A percentile compares a stretch with the other conserved stretches of the same genome.
phyloP scores from a whole-genome alignment of 805 yeast species.

The Saccharomyces paradoxus region DNA sequence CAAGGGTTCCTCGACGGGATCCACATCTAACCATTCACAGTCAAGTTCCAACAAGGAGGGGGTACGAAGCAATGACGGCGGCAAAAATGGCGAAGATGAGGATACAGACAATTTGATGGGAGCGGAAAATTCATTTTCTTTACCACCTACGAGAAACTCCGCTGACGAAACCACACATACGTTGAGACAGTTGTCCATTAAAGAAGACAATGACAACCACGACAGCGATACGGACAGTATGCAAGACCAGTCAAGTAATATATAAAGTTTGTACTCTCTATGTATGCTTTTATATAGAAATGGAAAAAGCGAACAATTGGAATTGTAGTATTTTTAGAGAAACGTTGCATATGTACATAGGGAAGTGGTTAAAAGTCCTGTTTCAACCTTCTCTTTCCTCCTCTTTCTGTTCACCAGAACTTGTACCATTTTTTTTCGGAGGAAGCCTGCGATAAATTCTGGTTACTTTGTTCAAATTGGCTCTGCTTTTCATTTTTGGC shows the following conservation, averaged over 20 bases:
- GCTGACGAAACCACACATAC: neutral
- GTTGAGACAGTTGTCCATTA: neutral
- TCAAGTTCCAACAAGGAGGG: neutral
- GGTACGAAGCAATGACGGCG: neutral
- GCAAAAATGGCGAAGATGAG: conserved; percentile 8
- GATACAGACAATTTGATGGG: conserved; percentile 4
- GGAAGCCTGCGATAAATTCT: neutral
- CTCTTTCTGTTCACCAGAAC: conserved; percentile 20
- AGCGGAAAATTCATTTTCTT: conserved; percentile 45
- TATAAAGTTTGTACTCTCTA: neutral
- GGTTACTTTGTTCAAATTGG: conserved; percentile 6
- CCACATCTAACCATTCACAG: neutral
- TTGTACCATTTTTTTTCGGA: conserved; percentile 23
- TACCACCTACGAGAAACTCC: conserved; percentile 35
- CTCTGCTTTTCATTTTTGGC: conserved; percentile 7
- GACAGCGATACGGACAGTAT: neutral
- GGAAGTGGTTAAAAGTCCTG: neutral
- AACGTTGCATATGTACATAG: neutral
- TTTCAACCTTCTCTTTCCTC: neutral
- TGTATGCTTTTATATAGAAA: neutral
- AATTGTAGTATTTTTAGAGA: neutral
- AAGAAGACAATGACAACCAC: neutral
- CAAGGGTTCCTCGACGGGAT: neutral
- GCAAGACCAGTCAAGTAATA: conserved; percentile 3
- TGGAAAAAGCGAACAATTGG: neutral